Base-by-base conservation (phyloP, 2,329 filamentous ascomycete genomes). In the Gyromitra esculenta region DNA sequence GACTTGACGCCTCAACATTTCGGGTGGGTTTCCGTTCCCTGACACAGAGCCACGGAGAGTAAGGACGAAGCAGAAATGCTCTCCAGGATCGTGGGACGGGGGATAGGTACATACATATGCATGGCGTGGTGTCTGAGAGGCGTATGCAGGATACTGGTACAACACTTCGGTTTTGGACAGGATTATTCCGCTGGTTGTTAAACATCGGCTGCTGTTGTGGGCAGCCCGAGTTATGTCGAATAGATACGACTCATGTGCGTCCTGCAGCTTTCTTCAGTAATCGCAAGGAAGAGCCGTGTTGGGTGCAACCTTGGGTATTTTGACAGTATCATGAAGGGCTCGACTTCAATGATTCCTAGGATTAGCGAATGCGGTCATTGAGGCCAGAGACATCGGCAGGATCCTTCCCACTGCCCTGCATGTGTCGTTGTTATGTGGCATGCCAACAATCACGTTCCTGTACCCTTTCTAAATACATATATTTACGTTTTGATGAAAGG, bases 21-120 rank as follows among this genome's bases (percentile, higher is more conserved):
- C 65, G 65, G 65, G 72, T 64, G 59, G 69, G 72, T 75, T 71
- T 75, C 72, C 72, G 72, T 70, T 75, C 59, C 72, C 41, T 75
- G 66, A 66, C 64, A 65, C 50, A 37, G 41, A 71, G 52, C 50
- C 50, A 57, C 37, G 37, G 45, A 66, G 45, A 52, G 57, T 35
- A 71, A 41, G 41, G 59, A 64, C 54, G 54, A 70, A 70, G 59
- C 68, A 71, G 56, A 71, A 63, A 45, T 31, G 65, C 62, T 43
- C 60, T 39, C 69, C 69, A 72, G 69, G 69, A 72, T 72, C 69
- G 60, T 72, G 69, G 69, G 60, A 72, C 59, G 68, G 69, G 59
- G 25, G 69, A 63, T 56, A 54, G 60, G 48, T 72, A 65, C 57
- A 60, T 72, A 64, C 68, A 65, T 72, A 72, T 72, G 69, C 69